These are phyloP conservation scores for Globisporangium yorkense DNA, from an alignment of 352 stramenopile genomes.

Conservation along the genomic window DNA sequence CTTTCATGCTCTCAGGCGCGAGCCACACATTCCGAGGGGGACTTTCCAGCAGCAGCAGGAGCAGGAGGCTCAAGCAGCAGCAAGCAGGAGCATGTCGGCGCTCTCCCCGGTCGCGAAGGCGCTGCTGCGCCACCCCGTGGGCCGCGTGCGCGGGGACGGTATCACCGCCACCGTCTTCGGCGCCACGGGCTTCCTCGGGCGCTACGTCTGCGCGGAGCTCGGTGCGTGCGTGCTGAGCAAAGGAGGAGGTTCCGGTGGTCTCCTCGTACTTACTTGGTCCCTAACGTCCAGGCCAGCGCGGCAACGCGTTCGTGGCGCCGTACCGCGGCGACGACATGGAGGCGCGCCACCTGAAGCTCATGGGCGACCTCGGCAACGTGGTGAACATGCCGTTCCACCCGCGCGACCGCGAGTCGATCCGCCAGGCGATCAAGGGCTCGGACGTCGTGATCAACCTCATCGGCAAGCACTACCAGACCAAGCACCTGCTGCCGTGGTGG, in stretches of 20 bases:
- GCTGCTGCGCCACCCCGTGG: constrained; percentile 68
- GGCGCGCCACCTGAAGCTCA: constrained; percentile 92
- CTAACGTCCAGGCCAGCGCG: constrained; percentile 39
- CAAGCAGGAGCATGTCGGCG: constrained; percentile 49
- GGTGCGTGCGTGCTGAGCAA: constrained; percentile 38
- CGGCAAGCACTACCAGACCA: constrained; percentile 97
- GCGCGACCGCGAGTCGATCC: constrained; percentile 92
- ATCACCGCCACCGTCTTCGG: constrained; percentile 96
- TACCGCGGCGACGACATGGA: constrained; percentile 94
- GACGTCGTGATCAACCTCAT: constrained; percentile 97
- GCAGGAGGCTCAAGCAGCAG: neutral
- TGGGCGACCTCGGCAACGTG: constrained; percentile 91
- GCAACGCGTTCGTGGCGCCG: constrained; percentile 75
- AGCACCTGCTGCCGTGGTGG: constrained; percentile 89
- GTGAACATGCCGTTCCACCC: constrained; percentile 74
- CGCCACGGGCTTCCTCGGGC: constrained; percentile 91
- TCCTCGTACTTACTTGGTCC: neutral
- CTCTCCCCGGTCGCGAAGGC: constrained; percentile 75
- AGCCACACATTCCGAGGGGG: neutral
- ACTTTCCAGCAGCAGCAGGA: neutral
- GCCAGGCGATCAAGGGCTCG: constrained; percentile 85
- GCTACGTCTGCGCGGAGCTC: constrained; percentile 93
- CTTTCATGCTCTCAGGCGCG: too few relatives aligned
- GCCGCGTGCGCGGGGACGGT: constrained; percentile 65
- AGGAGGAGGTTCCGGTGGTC: neutral